A percentile compares a stretch with the other conserved stretches of the same genome.
These are phyloP conservation scores for Myxozyma nipponensis DNA, from an alignment of 805 yeast species.

Conservation along the genomic window DNA sequence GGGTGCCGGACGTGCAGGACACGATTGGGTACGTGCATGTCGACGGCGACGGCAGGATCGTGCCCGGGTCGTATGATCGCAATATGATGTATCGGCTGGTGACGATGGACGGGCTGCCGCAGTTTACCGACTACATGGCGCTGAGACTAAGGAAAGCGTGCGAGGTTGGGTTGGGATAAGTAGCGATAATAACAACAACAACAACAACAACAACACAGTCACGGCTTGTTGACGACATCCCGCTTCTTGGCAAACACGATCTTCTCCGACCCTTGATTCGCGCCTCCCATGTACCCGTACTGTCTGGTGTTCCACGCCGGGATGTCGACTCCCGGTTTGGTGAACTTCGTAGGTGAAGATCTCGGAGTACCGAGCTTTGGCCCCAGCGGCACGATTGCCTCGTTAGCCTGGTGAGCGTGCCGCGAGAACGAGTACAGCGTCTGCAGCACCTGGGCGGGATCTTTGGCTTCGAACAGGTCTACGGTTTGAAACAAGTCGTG, in stretches of 20 bases:
- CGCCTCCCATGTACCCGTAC: constrained; percentile 57
- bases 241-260: constrained; percentile 53
- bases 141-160: constrained; percentile 41
- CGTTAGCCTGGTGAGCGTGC: constrained; percentile 54
- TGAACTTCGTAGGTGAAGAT: constrained; percentile 44
- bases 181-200: neutral
- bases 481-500: constrained; percentile 77
- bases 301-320: constrained; percentile 56
- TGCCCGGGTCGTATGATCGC: constrained; percentile 51
- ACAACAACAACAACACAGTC: neutral
- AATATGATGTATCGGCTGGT: constrained; percentile 58
- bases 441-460: constrained; percentile 75
- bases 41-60: constrained; percentile 51
- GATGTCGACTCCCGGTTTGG: constrained; percentile 53
- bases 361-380: constrained; percentile 51
- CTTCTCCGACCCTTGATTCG: constrained; percentile 47
- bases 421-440: constrained; percentile 71
- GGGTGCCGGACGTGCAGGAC: constrained; percentile 69
- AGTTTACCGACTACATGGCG: constrained; percentile 50
- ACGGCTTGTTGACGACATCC: constrained; percentile 38
- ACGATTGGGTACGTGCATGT: constrained; percentile 68
- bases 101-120: constrained; percentile 48
- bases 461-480: constrained; percentile 68
- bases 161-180: constrained; percentile 17
- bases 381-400: constrained; percentile 52